Conservation (phyloP, 306 rosid genomes). For the Mucuna pruriens region DNA sequence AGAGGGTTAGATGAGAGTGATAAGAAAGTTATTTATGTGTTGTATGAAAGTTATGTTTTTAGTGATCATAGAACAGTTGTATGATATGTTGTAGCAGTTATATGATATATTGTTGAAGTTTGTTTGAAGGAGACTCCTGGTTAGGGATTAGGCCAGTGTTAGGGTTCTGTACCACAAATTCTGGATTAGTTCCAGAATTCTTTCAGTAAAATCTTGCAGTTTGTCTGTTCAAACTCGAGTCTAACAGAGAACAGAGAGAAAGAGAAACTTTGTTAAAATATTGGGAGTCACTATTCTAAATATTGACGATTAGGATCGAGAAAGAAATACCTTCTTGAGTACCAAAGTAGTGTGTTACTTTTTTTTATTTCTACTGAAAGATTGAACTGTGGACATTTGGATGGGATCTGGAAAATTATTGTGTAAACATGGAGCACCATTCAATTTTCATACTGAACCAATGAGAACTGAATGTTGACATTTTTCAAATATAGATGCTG, state of each 20-base stretch:
- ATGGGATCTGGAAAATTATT: conserved; percentile 5
- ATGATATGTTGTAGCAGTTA: background rate
- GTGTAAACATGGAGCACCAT: background rate
- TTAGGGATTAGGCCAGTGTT: background rate
- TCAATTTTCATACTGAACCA: background rate
- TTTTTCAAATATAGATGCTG: conserved; percentile 1
- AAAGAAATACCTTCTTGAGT: background rate
- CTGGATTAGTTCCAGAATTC: background rate
- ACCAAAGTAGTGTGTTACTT: background rate
- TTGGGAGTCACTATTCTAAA: background rate
- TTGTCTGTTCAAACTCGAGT: background rate
- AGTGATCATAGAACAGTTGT: background rate
- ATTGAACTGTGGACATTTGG: background rate
- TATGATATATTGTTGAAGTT: background rate
- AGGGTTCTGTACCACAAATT: background rate
- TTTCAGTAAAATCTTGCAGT: background rate
- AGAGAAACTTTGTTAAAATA: background rate
- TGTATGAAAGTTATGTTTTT: background rate
- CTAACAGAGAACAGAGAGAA: background rate
- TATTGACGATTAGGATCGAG: background rate
- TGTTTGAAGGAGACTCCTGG: background rate
- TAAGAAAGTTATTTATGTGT: background rate
- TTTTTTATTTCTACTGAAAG: conserved; percentile 13
- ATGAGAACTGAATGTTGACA: background rate
- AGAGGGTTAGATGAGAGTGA: background rate